These are phyloP conservation scores for Thalassiosira profunda DNA, from an alignment of 108 stramenopile genomes.

Conservation along the genomic window DNA sequence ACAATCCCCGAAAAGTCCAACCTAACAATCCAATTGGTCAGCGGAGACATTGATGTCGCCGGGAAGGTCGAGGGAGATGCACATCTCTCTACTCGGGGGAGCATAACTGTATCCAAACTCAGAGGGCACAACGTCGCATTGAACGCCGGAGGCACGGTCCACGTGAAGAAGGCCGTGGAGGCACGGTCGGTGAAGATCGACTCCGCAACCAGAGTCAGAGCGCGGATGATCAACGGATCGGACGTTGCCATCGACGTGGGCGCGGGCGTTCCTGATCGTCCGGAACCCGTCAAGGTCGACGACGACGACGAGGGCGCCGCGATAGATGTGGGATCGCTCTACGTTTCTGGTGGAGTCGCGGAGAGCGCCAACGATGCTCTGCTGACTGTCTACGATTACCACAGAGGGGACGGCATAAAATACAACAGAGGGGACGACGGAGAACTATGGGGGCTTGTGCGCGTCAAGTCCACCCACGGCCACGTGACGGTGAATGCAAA, in stretches of 20 bases:
- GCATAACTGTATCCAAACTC: slow-evolving; percentile 66
- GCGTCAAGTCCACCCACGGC: slow-evolving; percentile 77
- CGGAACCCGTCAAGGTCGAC: slow-evolving; percentile 39
- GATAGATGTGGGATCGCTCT: slow-evolving; percentile 83
- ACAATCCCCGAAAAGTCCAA: slow-evolving; percentile 84
- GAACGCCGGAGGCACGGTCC: slow-evolving; percentile 43
- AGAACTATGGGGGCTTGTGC: slow-evolving; percentile 44
- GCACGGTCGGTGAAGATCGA: slow-evolving; percentile 53
- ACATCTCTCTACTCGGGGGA: slow-evolving; percentile 56
- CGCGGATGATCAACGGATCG: slow-evolving; percentile 78
- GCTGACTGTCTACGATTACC: slow-evolving; percentile 16
- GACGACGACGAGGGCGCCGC: slow-evolving; percentile 75
- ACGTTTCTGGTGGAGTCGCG: slow-evolving; percentile 49
- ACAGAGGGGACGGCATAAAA: no score
- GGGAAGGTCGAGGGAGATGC: slow-evolving; percentile 84
- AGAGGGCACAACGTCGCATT: slow-evolving; percentile 71
- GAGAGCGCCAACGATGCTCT: slow-evolving; percentile 24
- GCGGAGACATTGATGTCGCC: slow-evolving; percentile 55
- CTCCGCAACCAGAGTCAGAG: slow-evolving; percentile 59
- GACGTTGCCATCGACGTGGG: slow-evolving; percentile 39
- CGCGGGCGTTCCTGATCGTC: slow-evolving; percentile 9
- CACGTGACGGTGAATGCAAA: slow-evolving; percentile 40
- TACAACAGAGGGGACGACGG: slow-evolving; percentile 6
- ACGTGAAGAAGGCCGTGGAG: slow-evolving; percentile 66
- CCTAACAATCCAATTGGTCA: slow-evolving; percentile 50